phyloP scores from a whole-genome alignment of 2,329 filamentous ascomycete species.

The Venturia effusa region DNA sequence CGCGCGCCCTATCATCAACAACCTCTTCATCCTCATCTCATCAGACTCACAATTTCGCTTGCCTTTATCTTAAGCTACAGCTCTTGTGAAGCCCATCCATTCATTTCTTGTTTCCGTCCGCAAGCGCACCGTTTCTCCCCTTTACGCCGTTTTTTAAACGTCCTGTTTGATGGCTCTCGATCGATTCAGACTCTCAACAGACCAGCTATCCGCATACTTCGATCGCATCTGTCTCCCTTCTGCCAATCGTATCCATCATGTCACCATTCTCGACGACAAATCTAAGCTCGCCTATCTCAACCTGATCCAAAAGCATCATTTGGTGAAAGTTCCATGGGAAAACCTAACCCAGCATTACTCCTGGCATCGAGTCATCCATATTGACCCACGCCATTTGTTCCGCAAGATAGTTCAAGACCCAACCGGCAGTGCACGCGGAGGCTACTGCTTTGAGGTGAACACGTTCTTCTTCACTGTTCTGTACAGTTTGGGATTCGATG shows the following conservation, averaged over 20 bases:
- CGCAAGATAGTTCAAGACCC: conserved; percentile 37
- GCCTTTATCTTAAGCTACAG: too few relatives aligned
- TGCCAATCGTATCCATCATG: neutral
- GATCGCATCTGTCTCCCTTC: neutral
- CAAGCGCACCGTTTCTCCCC: too few relatives aligned
- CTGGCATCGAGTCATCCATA: conserved; percentile 29
- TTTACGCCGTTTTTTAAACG: neutral
- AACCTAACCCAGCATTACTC: conserved; percentile 44
- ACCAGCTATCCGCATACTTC: neutral
- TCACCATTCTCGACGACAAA: neutral
- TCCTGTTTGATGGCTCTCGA: neutral
- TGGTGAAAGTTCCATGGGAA: conserved; percentile 41
- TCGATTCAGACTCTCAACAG: neutral
- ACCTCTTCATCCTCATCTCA: neutral
- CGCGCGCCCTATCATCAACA: neutral
- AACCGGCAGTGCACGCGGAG: conserved; percentile 32
- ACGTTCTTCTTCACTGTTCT: conserved; percentile 41
- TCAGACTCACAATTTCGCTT: neutral
- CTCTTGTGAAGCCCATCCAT: too few relatives aligned
- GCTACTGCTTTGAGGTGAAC: conserved; percentile 53
- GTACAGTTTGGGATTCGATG: conserved; percentile 38
- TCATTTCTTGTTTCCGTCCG: too few relatives aligned
- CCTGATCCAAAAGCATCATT: conserved; percentile 22
- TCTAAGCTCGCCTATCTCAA: conserved; percentile 2
- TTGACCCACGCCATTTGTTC: conserved; percentile 40